A percentile compares a stretch with the other conserved stretches of the same genome.
Conservation (phyloP, 441 rosid species). For the Mallotus repandus region DNA sequence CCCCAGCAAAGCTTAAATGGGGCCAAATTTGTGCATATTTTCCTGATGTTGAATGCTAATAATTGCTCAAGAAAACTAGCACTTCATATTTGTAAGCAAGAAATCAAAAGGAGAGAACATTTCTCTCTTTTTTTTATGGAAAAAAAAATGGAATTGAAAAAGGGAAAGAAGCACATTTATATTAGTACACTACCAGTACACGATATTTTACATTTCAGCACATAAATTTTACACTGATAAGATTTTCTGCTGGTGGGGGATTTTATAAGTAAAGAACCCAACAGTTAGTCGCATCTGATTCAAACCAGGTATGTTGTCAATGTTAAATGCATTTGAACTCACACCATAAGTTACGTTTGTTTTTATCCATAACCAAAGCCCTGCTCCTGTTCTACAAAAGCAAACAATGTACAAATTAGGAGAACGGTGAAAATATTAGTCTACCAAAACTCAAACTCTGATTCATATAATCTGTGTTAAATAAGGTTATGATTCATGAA, state of each 20-base stretch:
- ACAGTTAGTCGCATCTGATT: constrained; percentile 25
- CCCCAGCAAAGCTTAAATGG: too few relatives aligned
- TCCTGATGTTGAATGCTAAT: too few relatives aligned
- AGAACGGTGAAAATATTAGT: not conserved
- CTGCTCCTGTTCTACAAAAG: not conserved
- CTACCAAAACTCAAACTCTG: not conserved
- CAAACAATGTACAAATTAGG: not conserved
- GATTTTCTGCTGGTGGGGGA: constrained; percentile 8
- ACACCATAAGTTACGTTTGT: constrained; percentile 1
- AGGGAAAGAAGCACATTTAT: constrained; percentile 12
- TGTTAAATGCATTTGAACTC: not conserved
- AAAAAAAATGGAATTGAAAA: not conserved
- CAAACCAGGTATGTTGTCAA: constrained; percentile 13
- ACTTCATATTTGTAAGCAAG: not conserved
- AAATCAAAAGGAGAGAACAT: too few relatives aligned
- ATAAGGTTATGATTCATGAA: not conserved
- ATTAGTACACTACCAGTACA: constrained; percentile 8
- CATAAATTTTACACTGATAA: constrained; percentile 16
- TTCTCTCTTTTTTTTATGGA: too few relatives aligned
- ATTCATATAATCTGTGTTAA: not conserved
- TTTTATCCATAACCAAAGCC: not conserved
- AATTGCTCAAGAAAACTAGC: not conserved
- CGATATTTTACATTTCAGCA: constrained; percentile 31
- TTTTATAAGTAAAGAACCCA: constrained; percentile 13
- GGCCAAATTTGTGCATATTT: too few relatives aligned